Conservation (phyloP, 2,329 filamentous ascomycete species). For the Phyllosticta paracitricarpa region DNA sequence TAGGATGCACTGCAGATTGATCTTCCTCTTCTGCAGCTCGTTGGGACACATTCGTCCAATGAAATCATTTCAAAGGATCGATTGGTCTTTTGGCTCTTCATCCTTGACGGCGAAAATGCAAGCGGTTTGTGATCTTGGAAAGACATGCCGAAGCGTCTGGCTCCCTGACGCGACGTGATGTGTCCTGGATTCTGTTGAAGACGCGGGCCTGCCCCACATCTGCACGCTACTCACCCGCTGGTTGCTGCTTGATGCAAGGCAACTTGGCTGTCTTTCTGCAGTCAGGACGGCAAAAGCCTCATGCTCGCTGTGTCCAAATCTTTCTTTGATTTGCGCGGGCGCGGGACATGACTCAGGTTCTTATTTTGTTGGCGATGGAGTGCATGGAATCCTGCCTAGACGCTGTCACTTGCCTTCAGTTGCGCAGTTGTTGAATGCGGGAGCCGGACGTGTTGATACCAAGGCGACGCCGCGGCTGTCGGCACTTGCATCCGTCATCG, state of each 20-base stretch:
- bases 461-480: background rate
- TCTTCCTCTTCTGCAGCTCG: too few relatives aligned
- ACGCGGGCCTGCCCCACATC: background rate
- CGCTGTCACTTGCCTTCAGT: background rate
- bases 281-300: background rate
- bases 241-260: background rate
- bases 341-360: background rate
- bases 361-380: background rate
- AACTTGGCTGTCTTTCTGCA: background rate
- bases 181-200: background rate
- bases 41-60: background rate
- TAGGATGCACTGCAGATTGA: too few relatives aligned
- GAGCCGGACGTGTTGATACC: background rate
- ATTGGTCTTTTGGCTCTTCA: background rate
- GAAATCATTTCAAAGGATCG: background rate
- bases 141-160: background rate
- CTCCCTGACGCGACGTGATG: background rate
- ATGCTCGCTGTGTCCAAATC: background rate
- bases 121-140: background rate
- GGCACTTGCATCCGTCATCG: background rate
- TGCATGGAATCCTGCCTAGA: background rate
- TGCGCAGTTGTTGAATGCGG: background rate
- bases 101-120: background rate
- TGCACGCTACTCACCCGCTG: background rate
- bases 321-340: background rate